phyloP scores from a whole-genome alignment of 495 filamentous ascomycete species.

The Penicillium arizonense region DNA sequence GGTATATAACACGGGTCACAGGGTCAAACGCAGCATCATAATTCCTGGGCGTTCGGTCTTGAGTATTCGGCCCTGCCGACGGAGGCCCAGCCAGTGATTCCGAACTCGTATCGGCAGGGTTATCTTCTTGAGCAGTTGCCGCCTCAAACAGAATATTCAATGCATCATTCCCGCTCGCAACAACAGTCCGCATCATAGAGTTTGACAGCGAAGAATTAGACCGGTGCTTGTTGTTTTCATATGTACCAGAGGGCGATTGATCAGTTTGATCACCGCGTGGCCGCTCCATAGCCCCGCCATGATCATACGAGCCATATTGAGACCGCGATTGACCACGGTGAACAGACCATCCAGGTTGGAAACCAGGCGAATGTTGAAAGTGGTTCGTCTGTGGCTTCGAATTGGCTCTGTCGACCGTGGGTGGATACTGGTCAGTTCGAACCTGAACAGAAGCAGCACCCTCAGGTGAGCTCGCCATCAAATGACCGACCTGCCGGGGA shows the following conservation, averaged over 20 bases:
- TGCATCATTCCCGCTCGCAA: conserved; percentile 52
- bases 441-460: neutral
- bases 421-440: neutral
- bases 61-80: conserved; percentile 7
- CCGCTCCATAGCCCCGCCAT: neutral
- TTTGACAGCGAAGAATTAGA: conserved; percentile 35
- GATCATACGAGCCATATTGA: neutral
- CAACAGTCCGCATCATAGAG: conserved; percentile 50
- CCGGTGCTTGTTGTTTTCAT: conserved; percentile 25
- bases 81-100: conserved; percentile 11
- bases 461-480: neutral
- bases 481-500: neutral
- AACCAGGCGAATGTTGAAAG: neutral
- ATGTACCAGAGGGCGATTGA: conserved; percentile 11
- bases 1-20: conserved; percentile 18
- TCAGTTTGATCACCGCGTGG: neutral
- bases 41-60: conserved; percentile 13
- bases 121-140: conserved; percentile 40
- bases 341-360: conserved; percentile 5
- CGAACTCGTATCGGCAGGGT: conserved; percentile 15
- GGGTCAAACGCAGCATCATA: conserved; percentile 21
- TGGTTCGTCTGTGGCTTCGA: neutral
- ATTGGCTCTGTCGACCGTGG: neutral
- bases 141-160: conserved; percentile 54
- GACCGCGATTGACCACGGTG: neutral